Base-by-base conservation (phyloP, 805 yeast genomes). In the Yamadazyma ubonensis region DNA sequence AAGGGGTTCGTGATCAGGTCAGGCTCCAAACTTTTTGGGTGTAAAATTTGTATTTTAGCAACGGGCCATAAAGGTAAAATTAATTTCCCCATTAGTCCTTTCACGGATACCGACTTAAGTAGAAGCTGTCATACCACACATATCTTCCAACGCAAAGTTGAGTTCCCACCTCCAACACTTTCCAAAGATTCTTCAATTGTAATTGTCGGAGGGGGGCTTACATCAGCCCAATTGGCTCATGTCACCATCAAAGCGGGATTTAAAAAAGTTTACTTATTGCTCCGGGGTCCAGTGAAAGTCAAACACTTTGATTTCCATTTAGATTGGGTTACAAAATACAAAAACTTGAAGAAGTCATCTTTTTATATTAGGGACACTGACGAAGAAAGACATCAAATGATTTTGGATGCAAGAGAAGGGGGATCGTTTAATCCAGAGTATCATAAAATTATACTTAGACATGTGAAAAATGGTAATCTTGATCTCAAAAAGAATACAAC, bases 241-340 rank as follows among this genome's bases (percentile, higher is more conserved):
- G 61, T 62, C 12, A 64, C 67, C 3, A 50, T 65, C 6, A 46
- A 44, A 7, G 36, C 46, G 6, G 69, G 69, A 1, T 52, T 67
- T 9, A 55, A 58, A 16, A 33, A 33, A 16, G 65, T 68, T 1
- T 57, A 60, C 29, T 54, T 67, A 5, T 38, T 70, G 9, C 46
- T 67, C 9, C 50, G 76, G 29, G 67, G 71, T 0, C 52, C 57
- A 3, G 41, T 69, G 23, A 70, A 67, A 40, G 59, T 70, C 34
- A 70, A 71, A 49, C 75, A 71, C 44, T 71, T 71, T 53, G 76
- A 71, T 42, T 70, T 71, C 45, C 73, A 69, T 43, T 53, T 71
- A 33, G 75, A 71, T 40, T 71, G 76, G 76, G 75, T 71, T 12
- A 67, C 75, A n/a, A 71, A 71, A 44, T 71, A 69, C 50, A 65